A percentile compares a stretch with the other conserved stretches of the same genome.
Conservation (phyloP, 176 grass and related monocot genomes). For the Metroxylon sagu region DNA sequence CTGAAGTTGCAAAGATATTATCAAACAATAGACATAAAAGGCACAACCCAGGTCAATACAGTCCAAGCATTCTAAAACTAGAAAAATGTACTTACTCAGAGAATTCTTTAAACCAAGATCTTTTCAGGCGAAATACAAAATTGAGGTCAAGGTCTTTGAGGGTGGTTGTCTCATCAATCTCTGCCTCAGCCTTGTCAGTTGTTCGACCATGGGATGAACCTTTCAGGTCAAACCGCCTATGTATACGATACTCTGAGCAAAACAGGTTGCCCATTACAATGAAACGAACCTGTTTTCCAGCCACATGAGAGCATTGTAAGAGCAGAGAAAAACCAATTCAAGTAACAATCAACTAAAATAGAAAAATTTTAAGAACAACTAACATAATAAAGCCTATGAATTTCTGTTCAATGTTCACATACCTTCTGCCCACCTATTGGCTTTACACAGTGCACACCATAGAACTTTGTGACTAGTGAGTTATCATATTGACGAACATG, state of each 20-base stretch:
- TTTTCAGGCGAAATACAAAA: constrained; percentile 78
- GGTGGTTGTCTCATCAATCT: constrained; percentile 94
- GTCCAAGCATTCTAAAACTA: background rate
- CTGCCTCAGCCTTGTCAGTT: constrained; percentile 73
- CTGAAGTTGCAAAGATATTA: constrained; percentile 26
- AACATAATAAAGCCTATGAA: too few relatives aligned
- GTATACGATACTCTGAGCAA: constrained; percentile 84
- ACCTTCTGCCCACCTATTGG: constrained; percentile 72
- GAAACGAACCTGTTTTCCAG: constrained; percentile 57
- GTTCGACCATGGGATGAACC: constrained; percentile 90
- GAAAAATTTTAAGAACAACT: too few relatives aligned
- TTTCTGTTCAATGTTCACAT: background rate
- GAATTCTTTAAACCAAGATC: constrained; percentile 59
- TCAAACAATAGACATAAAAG: background rate
- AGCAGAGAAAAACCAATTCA: too few relatives aligned
- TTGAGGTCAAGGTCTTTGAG: constrained; percentile 97
- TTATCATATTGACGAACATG: constrained; percentile 44
- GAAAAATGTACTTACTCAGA: constrained; percentile 54
- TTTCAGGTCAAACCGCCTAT: constrained; percentile 93
- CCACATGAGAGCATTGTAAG: too few relatives aligned
- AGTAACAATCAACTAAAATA: too few relatives aligned
- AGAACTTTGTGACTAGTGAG: constrained; percentile 62
- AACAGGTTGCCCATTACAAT: constrained; percentile 97
- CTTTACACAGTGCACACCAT: constrained; percentile 63
- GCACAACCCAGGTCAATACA: background rate